Evolutionary conservation across 1,284 basidiomycete species (phyloP).

Genomic region (Papiliotrema laurentii): DNA sequence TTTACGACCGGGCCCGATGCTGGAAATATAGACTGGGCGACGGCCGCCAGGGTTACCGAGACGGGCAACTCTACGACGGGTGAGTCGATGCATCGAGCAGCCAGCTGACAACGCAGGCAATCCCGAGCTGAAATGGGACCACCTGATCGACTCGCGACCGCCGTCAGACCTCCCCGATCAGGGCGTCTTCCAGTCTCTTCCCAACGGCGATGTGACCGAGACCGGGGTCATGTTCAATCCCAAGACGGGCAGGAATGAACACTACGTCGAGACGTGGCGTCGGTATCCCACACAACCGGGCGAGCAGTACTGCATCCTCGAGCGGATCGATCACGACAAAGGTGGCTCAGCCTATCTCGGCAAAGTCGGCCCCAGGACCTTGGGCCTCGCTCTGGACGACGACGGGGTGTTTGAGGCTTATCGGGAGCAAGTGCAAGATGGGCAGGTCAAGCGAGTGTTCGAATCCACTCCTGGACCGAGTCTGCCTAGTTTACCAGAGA

Average conservation of each 20-base stretch:
- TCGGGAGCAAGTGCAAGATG: constrained; percentile 5
- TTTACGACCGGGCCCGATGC: constrained; percentile 14
- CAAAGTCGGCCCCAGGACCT: constrained; percentile 6
- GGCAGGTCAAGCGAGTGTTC: constrained; percentile 4
- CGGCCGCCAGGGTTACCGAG: constrained; percentile 16
- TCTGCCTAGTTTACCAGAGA: not conserved
- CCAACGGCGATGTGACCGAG: constrained; percentile 31
- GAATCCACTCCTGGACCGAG: not conserved
- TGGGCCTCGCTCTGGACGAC: constrained; percentile 5
- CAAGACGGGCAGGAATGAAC: constrained; percentile 14
- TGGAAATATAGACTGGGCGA: constrained; percentile 28
- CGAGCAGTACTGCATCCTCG: constrained; percentile 16
- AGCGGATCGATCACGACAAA: constrained; percentile 6
- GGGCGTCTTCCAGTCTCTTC: constrained; percentile 22
- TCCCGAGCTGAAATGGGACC: constrained; percentile 24
- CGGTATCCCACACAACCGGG: constrained; percentile 3
- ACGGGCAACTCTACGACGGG: constrained; percentile 14
- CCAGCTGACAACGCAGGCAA: constrained; percentile 14
- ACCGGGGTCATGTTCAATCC: constrained; percentile 35
- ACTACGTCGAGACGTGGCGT: constrained; percentile 35
- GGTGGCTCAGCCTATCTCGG: constrained; percentile 4
- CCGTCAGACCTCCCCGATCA: constrained; percentile 19
- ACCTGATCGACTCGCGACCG: constrained; percentile 28
- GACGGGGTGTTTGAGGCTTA: constrained; percentile 5
- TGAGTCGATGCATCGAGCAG: constrained; percentile 1